phyloP scores from a whole-genome alignment of 2,329 filamentous ascomycete species.

The Rosellinia necatrix region DNA sequence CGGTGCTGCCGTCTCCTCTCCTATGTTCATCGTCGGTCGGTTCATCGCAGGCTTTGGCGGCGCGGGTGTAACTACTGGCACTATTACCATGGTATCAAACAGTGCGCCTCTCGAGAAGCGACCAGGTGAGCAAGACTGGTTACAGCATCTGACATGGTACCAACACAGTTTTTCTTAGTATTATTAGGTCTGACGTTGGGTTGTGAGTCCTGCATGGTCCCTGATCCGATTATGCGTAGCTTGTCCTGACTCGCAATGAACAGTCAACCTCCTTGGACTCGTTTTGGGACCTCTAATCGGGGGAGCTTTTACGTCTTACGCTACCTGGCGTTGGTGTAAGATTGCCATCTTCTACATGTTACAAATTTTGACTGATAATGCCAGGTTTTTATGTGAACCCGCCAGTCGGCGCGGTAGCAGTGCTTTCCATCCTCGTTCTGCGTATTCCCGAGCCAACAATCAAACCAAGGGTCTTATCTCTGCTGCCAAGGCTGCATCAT shows the following conservation, averaged over 20 bases:
- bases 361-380: not conserved
- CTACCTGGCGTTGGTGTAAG: constrained; percentile 27
- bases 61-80: constrained; percentile 49
- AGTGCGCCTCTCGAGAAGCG: constrained; percentile 41
- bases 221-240: no score
- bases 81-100: constrained; percentile 49
- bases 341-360: no score
- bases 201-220: not conserved
- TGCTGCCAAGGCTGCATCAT: constrained; percentile 10
- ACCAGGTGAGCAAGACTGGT: constrained; percentile 13
- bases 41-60: constrained; percentile 51
- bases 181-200: no score
- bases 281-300: constrained; percentile 7
- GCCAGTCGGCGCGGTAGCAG: not conserved
- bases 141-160: no score
- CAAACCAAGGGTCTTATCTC: not conserved
- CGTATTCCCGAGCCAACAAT: not conserved
- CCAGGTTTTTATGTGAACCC: constrained; percentile 12
- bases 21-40: constrained; percentile 52
- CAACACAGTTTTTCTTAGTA: no score
- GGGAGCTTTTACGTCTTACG: constrained; percentile 13
- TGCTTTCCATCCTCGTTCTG: not conserved
- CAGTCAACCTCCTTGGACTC: not conserved
- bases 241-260: no score
- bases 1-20: constrained; percentile 46